phyloP scores from a whole-genome alignment of 352 stramenopile genomes.

The Thalassiosira mediterranea region DNA sequence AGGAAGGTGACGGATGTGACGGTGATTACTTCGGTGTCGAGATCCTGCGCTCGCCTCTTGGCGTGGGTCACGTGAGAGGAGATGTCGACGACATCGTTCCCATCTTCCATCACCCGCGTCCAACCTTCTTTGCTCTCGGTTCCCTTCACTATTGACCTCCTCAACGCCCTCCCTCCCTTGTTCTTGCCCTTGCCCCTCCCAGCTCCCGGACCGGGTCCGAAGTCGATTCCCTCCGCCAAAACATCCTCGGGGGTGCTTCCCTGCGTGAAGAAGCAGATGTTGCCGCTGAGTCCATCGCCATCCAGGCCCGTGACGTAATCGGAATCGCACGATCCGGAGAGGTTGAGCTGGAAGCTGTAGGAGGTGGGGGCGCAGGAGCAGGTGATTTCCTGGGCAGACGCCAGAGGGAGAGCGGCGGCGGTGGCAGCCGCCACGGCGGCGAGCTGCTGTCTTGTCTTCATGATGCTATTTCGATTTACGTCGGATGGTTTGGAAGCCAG shows the following conservation, averaged over 20 bases:
- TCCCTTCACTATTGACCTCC: no score
- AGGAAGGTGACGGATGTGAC: slow-evolving; percentile 5
- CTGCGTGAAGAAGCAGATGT: neutral
- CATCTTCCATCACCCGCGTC: neutral
- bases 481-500: no score
- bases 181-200: neutral
- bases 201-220: neutral
- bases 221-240: neutral
- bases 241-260: neutral
- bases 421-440: no score
- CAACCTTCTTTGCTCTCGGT: no score
- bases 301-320: neutral
- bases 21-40: neutral
- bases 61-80: neutral
- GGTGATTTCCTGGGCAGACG: neutral
- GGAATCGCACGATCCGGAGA: neutral
- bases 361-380: slow-evolving; percentile 1
- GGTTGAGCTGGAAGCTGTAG: slow-evolving; percentile 11
- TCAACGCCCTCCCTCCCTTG: no score
- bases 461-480: no score
- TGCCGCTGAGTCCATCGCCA: neutral
- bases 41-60: neutral
- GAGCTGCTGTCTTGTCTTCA: no score
- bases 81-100: neutral
- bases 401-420: neutral